Conservation (phyloP, 495 filamentous ascomycete species). For the Friedmanniomyces simplex region DNA sequence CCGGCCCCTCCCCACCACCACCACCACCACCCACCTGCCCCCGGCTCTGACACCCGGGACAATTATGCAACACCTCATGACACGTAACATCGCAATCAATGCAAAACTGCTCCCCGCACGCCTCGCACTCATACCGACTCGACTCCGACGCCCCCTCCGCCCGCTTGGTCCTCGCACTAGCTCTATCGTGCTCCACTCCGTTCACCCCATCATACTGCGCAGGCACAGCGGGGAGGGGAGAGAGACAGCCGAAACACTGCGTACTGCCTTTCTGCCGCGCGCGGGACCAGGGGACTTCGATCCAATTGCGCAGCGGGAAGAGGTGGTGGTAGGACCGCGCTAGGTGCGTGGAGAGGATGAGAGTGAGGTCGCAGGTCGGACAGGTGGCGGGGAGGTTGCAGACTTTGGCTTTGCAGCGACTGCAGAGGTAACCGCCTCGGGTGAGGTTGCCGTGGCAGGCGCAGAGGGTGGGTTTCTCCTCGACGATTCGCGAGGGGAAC, state of each 20-base stretch:
- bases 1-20: no score
- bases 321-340: slow-evolving; percentile 93
- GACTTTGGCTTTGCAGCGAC: slow-evolving; percentile 78
- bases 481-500: slow-evolving; percentile 86
- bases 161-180: slow-evolving; percentile 26
- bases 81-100: slow-evolving; percentile 95
- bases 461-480: slow-evolving; percentile 63
- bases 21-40: slow-evolving; percentile 17
- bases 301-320: slow-evolving; percentile 85
- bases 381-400: slow-evolving; percentile 88
- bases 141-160: slow-evolving; percentile 68
- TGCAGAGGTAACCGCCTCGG: slow-evolving; percentile 84
- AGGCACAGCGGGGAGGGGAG: slow-evolving; percentile 39
- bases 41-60: slow-evolving; percentile 78
- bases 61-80: slow-evolving; percentile 90
- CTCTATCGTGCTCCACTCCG: slow-evolving; percentile 5
- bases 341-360: slow-evolving; percentile 91
- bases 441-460: slow-evolving; percentile 82
- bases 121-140: slow-evolving; percentile 75
- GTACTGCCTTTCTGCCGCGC: slow-evolving; percentile 39
- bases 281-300: slow-evolving; percentile 75
- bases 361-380: slow-evolving; percentile 80
- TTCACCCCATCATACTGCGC: slow-evolving; percentile 25
- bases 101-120: slow-evolving; percentile 82
- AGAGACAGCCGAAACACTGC: slow-evolving; percentile 46